These are phyloP conservation scores for Glycyrrhiza uralensis DNA, from an alignment of 306 rosid species.

Conservation along the genomic window DNA sequence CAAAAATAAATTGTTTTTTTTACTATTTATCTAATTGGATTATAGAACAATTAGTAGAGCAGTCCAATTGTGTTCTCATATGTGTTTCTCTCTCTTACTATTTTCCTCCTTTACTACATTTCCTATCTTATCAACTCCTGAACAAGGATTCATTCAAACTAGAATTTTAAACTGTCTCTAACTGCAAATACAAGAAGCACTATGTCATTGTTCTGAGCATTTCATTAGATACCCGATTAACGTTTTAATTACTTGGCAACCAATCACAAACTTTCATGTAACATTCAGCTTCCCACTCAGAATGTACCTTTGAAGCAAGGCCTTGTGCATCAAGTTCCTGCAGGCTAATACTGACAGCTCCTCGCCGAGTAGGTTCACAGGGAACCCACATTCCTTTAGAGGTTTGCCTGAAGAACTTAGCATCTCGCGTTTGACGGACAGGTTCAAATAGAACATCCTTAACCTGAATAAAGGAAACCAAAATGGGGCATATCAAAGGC, in stretches of 20 bases:
- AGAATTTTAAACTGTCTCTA: background rate
- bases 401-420: slow-evolving; percentile 56
- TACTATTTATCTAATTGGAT: background rate
- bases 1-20: no score
- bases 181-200: background rate
- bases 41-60: background rate
- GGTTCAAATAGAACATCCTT: slow-evolving; percentile 86
- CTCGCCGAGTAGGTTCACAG: slow-evolving; percentile 59
- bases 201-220: background rate
- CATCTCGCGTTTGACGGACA: slow-evolving; percentile 75
- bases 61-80: background rate
- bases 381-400: slow-evolving; percentile 61
- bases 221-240: background rate
- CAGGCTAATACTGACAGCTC: slow-evolving; percentile 51
- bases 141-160: background rate
- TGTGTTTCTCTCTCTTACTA: background rate
- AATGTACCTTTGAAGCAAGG: slow-evolving; percentile 58
- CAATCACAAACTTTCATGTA: background rate
- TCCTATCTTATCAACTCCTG: background rate
- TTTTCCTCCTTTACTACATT: background rate
- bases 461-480: slow-evolving; percentile 39
- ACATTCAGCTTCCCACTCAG: background rate
- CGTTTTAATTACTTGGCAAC: background rate
- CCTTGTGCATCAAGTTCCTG: slow-evolving; percentile 63
- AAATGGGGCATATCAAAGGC: background rate